Evolutionary conservation across 306 rosid genomes (phyloP).

Genomic region (Quillaja saponaria): DNA sequence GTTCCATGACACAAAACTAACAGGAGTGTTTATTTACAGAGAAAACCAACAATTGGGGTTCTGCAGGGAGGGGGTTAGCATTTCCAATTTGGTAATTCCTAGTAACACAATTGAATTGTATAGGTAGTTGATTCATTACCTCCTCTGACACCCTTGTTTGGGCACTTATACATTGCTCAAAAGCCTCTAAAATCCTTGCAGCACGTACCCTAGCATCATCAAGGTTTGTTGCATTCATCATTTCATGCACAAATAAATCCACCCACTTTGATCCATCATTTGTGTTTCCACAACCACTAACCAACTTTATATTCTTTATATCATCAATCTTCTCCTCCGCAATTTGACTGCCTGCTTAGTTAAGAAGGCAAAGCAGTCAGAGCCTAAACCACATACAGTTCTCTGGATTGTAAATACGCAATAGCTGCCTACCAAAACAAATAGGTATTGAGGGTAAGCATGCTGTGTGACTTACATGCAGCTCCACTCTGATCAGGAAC

Average conservation of each 20-base stretch:
- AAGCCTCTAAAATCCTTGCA: constrained; percentile 40
- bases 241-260: constrained; percentile 44
- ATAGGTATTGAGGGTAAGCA: neutral
- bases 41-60: neutral
- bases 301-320: neutral
- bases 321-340: constrained; percentile 28
- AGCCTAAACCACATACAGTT: constrained; percentile 2
- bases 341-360: constrained; percentile 35
- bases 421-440: neutral
- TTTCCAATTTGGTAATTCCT: constrained; percentile 5
- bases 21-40: neutral
- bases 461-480: constrained; percentile 22
- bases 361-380: constrained; percentile 2
- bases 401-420: neutral
- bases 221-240: constrained; percentile 33
- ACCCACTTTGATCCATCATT: constrained; percentile 37
- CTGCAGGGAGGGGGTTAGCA: neutral
- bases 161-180: constrained; percentile 33
- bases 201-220: constrained; percentile 41
- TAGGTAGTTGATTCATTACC: constrained; percentile 26
- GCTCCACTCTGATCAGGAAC: constrained; percentile 27
- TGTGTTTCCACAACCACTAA: constrained; percentile 2
- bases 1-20: constrained; percentile 17
- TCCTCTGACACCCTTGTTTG: constrained; percentile 27
- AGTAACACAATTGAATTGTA: neutral